A percentile compares a stretch with the other conserved stretches of the same genome.
Conservation (phyloP, 192 early-diverging fungal species). For the Entomortierella parvispora region DNA sequence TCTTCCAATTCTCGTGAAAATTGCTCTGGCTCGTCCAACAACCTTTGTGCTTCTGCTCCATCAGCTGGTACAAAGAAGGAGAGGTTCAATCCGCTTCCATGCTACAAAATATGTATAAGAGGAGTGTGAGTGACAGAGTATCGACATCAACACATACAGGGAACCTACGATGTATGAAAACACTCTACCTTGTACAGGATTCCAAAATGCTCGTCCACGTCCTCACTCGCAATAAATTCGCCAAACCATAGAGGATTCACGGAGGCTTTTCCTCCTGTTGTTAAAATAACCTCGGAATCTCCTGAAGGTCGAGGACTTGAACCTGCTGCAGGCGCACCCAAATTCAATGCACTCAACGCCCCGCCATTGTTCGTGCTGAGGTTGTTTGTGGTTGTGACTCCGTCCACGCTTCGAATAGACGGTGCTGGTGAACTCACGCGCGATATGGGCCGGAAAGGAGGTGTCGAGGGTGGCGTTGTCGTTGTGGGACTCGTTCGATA, state of each 20-base stretch:
- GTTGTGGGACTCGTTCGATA: slow-evolving; percentile 24
- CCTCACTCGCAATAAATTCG: slow-evolving; percentile 22
- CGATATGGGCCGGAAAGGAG: slow-evolving; percentile 32
- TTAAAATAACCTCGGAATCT: slow-evolving; percentile 17
- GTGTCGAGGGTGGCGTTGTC: slow-evolving; percentile 39
- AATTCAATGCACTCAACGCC: not conserved
- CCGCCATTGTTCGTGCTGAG: not conserved
- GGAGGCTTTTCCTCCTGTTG: slow-evolving; percentile 28
- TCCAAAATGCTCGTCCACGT: slow-evolving; percentile 35
- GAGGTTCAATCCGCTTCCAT: slow-evolving; percentile 41
- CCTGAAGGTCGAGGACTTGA: slow-evolving; percentile 41
- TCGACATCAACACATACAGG: too few relatives aligned
- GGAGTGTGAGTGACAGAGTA: too few relatives aligned
- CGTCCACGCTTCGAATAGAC: slow-evolving; percentile 43
- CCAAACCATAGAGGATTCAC: slow-evolving; percentile 50
- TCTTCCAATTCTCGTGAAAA: slow-evolving; percentile 40
- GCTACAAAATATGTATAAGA: slow-evolving; percentile 9
- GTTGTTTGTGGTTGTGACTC: not conserved
- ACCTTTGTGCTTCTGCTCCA: slow-evolving; percentile 4
- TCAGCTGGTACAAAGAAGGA: slow-evolving; percentile 30
- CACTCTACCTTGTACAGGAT: slow-evolving; percentile 30
- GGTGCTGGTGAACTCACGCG: slow-evolving; percentile 42
- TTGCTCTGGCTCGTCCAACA: slow-evolving; percentile 39
- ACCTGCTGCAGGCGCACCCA: not conserved
- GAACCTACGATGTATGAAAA: not conserved